phyloP scores from a whole-genome alignment of 1,284 basidiomycete species.

The Microbotryum scabiosae region DNA sequence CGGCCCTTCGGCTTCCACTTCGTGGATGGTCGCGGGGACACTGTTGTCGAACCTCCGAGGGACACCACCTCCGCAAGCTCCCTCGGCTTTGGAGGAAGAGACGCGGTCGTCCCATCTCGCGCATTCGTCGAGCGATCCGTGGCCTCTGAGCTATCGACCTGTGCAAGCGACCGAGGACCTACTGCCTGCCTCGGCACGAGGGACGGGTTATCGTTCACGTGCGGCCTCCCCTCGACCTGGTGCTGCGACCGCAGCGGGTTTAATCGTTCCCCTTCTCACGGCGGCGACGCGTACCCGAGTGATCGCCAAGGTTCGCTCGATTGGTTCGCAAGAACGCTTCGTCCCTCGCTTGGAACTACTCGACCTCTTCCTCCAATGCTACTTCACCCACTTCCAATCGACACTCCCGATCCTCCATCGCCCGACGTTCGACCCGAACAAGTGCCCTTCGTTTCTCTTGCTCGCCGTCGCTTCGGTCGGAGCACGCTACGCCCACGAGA shows the following conservation, averaged over 20 bases:
- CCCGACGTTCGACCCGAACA: constrained; percentile 30
- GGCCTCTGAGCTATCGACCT: constrained; percentile 30
- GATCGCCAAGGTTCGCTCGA: constrained; percentile 21
- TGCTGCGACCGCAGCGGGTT: background rate
- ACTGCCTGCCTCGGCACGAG: constrained; percentile 22
- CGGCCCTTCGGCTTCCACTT: background rate
- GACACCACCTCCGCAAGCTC: no score
- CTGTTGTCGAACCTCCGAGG: no score
- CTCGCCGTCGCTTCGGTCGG: constrained; percentile 26
- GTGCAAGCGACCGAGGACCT: constrained; percentile 21
- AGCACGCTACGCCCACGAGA: constrained; percentile 23
- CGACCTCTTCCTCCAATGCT: constrained; percentile 28
- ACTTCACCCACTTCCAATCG: constrained; percentile 22
- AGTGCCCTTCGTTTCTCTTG: constrained; percentile 24
- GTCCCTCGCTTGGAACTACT: constrained; percentile 25
- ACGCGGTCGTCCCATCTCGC: constrained; percentile 16
- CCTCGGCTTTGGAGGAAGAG: constrained; percentile 1
- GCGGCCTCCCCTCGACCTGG: constrained; percentile 21
- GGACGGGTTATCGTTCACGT: constrained; percentile 17
- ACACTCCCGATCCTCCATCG: constrained; percentile 25
- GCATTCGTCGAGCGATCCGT: constrained; percentile 20
- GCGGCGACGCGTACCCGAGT: constrained; percentile 21
- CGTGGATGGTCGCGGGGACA: no score
- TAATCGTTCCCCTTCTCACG: constrained; percentile 20
- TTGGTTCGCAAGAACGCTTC: constrained; percentile 21